phyloP scores from a whole-genome alignment of 306 rosid genomes.

The Lathyrus oleraceus region DNA sequence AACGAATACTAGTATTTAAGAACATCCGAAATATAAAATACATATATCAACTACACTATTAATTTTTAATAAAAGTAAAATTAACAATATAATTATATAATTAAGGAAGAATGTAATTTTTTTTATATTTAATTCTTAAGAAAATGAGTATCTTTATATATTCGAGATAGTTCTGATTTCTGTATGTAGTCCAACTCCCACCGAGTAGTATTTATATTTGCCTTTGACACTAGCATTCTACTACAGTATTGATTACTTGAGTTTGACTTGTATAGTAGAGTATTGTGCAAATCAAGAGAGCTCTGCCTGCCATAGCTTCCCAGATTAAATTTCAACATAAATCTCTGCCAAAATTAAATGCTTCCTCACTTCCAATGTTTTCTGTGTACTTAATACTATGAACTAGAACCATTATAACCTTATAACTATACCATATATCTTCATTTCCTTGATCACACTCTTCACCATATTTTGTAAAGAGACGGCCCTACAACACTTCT shows the following conservation, averaged over 20 bases:
- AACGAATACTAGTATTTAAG: too few relatives aligned
- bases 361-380: slow-evolving; percentile 36
- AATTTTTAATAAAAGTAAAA: too few relatives aligned
- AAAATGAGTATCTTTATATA: too few relatives aligned
- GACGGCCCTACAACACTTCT: neutral
- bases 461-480: neutral
- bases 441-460: neutral
- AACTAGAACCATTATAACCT: neutral
- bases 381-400: slow-evolving; percentile 1
- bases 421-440: neutral
- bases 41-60: too few relatives aligned
- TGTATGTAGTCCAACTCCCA: neutral
- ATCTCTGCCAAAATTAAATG: slow-evolving; percentile 20
- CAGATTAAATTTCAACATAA: slow-evolving; percentile 36
- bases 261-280: neutral
- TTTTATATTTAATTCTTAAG: too few relatives aligned
- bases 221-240: neutral
- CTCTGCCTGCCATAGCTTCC: slow-evolving; percentile 32
- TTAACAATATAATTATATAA: too few relatives aligned
- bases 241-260: neutral
- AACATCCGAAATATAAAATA: too few relatives aligned
- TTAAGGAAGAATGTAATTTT: too few relatives aligned
- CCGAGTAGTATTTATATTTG: neutral
- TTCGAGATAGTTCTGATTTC: too few relatives aligned
- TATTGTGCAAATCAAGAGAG: slow-evolving; percentile 63